Conservation (phyloP, 345 rosid species). For the Pelargonium nanum region DNA sequence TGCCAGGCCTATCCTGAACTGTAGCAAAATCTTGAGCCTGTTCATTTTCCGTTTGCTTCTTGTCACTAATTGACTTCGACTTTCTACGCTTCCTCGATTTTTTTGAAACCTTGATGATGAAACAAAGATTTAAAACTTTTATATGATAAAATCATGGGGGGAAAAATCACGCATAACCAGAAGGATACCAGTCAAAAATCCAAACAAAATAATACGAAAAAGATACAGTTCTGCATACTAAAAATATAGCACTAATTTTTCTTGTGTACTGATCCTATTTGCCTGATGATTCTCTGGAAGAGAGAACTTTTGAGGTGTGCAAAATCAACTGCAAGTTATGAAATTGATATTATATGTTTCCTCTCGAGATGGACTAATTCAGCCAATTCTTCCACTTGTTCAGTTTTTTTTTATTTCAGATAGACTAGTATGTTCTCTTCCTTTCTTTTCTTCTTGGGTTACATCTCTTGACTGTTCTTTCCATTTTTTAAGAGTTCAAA, state of each 20-base stretch:
- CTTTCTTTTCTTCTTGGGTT: no score
- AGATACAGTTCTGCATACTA: background rate
- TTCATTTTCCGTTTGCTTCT: slow-evolving; percentile 30
- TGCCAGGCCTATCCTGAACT: slow-evolving; percentile 23
- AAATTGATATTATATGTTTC: no score
- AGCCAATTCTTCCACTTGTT: no score
- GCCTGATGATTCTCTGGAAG: background rate
- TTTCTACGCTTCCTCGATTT: slow-evolving; percentile 63
- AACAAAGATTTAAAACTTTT: slow-evolving; percentile 10
- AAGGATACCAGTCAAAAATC: background rate
- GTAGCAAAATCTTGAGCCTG: slow-evolving; percentile 24
- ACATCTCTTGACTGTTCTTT: no score
- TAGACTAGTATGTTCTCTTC: no score
- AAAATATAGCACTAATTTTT: background rate
- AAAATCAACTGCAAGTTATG: no score
- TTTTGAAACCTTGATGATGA: slow-evolving; percentile 59
- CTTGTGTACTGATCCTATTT: background rate
- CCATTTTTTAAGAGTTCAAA: no score
- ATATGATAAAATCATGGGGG: slow-evolving; percentile 3
- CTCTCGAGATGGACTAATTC: no score
- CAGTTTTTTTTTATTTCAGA: no score
- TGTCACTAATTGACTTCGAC: slow-evolving; percentile 27
- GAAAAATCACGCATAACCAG: background rate
- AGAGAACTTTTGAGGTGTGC: no score
- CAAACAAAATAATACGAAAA: background rate